Evolutionary conservation across 2,329 filamentous ascomycete species (phyloP).

Genomic region (Penicillium sp.): DNA sequence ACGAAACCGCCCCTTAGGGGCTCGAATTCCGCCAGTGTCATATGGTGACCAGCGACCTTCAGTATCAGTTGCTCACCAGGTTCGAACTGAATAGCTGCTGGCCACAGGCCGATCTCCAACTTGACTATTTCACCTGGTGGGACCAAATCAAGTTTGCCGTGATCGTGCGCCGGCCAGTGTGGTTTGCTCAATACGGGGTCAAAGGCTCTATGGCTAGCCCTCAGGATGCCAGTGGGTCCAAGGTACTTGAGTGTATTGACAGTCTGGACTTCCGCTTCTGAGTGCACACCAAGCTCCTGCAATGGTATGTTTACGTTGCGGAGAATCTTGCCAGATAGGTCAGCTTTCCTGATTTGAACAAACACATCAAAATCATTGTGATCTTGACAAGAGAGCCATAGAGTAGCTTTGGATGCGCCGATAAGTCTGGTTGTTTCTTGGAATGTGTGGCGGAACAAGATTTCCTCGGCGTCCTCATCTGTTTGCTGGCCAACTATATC

Average conservation of each 20-base stretch:
- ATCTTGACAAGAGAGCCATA: constrained; percentile 10
- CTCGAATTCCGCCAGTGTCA: not conserved
- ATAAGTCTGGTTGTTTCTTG: not conserved
- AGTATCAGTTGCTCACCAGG: not conserved
- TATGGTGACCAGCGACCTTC: not conserved
- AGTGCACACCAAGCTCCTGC: not conserved
- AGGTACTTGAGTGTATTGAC: constrained; percentile 19
- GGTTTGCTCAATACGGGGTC: not conserved
- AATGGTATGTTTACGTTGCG: constrained; percentile 17
- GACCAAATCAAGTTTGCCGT: not conserved
- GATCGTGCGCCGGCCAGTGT: not conserved
- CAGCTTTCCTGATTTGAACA: constrained; percentile 24
- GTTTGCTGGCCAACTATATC: not conserved
- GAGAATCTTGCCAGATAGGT: constrained; percentile 10
- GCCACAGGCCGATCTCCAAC: not conserved
- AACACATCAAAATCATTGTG: constrained; percentile 21
- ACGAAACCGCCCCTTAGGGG: not conserved
- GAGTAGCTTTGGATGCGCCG: constrained; percentile 1
- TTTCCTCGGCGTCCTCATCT: not conserved
- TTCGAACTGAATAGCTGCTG: not conserved
- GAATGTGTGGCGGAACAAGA: not conserved
- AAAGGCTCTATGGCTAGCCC: constrained; percentile 13
- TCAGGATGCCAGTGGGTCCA: constrained; percentile 23
- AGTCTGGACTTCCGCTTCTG: constrained; percentile 11
- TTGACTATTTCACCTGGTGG: not conserved